Evolutionary conservation across 345 rosid genomes (phyloP).

Genomic region (Rubroshorea leprosula): DNA sequence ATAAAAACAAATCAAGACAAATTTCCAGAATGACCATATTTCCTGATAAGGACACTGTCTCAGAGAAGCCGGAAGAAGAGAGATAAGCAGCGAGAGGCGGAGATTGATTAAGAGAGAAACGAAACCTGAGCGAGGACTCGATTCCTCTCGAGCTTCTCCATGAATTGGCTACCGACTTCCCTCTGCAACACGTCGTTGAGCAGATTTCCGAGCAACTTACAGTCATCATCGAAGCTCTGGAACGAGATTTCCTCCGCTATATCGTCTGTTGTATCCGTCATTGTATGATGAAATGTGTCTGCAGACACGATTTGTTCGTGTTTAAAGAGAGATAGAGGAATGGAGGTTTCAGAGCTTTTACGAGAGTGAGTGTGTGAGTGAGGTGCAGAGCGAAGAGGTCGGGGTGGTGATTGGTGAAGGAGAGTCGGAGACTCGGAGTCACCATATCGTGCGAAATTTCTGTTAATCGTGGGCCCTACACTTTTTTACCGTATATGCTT

Average conservation of each 20-base stretch:
- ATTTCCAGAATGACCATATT: neutral
- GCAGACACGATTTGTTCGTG: too few species aligned
- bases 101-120: neutral
- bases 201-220: slow-evolving; percentile 82
- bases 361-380: slow-evolving; percentile 13
- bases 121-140: slow-evolving; percentile 77
- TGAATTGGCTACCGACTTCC: slow-evolving; percentile 58
- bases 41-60: neutral
- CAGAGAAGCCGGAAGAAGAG: neutral
- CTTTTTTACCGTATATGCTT: slow-evolving; percentile 1
- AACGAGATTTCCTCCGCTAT: slow-evolving; percentile 90
- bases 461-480: slow-evolving; percentile 14
- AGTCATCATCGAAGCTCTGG: slow-evolving; percentile 90
- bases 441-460: slow-evolving; percentile 1
- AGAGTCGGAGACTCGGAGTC: neutral
- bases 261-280: slow-evolving; percentile 98
- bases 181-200: slow-evolving; percentile 79
- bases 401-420: neutral
- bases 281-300: slow-evolving; percentile 17
- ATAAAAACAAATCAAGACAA: neutral
- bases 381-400: slow-evolving; percentile 10
- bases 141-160: slow-evolving; percentile 68
- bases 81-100: neutral
- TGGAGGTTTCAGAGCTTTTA: neutral
- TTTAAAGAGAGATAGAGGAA: slow-evolving; percentile 5